Evolutionary conservation across 352 stramenopile species (phyloP).

Genomic region (Lagenidium giganteum): DNA sequence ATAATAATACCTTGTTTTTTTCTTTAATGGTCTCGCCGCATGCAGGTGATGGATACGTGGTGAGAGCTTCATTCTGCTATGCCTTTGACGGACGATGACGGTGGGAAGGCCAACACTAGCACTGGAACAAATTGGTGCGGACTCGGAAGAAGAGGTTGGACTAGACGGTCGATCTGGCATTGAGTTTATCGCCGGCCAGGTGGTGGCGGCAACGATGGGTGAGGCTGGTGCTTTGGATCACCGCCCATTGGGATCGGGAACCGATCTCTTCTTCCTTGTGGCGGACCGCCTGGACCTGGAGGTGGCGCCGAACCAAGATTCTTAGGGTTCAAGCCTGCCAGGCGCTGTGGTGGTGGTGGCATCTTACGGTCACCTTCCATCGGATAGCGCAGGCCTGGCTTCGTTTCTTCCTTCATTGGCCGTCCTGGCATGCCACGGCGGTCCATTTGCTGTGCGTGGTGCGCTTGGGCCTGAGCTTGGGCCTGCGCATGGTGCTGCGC

Average conservation of each 20-base stretch:
- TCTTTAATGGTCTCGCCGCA: too few relatives aligned
- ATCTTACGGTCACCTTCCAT: conserved; percentile 68
- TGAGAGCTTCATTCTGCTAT: too few relatives aligned
- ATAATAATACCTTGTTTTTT: conserved; percentile 4
- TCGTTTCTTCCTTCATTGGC: conserved; percentile 67
- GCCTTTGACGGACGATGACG: too few relatives aligned
- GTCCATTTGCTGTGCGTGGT: conserved; percentile 51
- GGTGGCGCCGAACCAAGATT: conserved; percentile 54
- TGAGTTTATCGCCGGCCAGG: conserved; percentile 55
- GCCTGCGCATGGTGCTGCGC: conserved; percentile 25
- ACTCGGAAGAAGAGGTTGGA: too few relatives aligned
- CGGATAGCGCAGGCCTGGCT: conserved; percentile 47
- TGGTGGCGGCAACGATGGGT: conserved; percentile 56
- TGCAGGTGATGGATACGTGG: too few relatives aligned
- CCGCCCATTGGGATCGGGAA: conserved; percentile 72
- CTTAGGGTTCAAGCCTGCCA: conserved; percentile 71
- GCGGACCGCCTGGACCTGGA: conserved; percentile 24
- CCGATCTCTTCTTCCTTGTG: conserved; percentile 42
- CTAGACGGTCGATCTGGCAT: too few relatives aligned
- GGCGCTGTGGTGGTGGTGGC: conserved; percentile 39
- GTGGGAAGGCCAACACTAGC: too few relatives aligned
- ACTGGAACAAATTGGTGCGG: too few relatives aligned
- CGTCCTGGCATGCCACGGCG: conserved; percentile 55
- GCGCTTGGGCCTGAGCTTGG: conserved; percentile 21
- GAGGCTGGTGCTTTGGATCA: conserved; percentile 68